Conservation (phyloP, 73 alveolate genomes). For the Paramecium pentaurelia region DNA sequence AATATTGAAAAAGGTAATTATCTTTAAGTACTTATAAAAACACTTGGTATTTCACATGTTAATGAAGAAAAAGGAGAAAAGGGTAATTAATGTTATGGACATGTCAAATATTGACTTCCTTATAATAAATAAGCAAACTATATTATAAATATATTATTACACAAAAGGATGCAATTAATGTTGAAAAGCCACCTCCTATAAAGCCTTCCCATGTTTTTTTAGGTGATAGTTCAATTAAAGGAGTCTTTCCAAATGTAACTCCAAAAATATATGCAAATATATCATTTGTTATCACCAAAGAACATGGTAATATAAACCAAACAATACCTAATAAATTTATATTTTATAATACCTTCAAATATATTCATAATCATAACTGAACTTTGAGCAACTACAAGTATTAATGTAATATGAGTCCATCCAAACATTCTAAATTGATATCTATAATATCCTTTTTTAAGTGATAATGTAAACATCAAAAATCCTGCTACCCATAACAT, state of each 20-base stretch:
- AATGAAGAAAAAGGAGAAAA: constrained; percentile 70
- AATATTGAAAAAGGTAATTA: constrained; percentile 47
- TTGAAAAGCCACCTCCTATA: constrained; percentile 73
- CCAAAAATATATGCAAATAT: constrained; percentile 92
- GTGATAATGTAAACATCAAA: constrained; percentile 75
- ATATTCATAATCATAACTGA: constrained; percentile 83
- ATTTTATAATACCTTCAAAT: constrained; percentile 75
- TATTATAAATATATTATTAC: background rate
- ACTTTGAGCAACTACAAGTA: constrained; percentile 75
- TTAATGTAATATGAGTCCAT: constrained; percentile 61
- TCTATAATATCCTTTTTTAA: constrained; percentile 63
- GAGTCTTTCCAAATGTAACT: constrained; percentile 87
- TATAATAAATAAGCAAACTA: constrained; percentile 65
- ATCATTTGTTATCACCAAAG: constrained; percentile 89
- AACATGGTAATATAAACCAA: constrained; percentile 95
- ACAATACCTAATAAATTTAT: constrained; percentile 32
- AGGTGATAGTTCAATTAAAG: constrained; percentile 91
- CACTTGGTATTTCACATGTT: constrained; percentile 71
- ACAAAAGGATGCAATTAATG: constrained; percentile 44
- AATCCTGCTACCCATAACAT: constrained; percentile 81
- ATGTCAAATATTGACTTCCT: constrained; percentile 62
- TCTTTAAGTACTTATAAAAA: background rate
- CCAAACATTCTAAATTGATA: constrained; percentile 69
- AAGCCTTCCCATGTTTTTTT: constrained; percentile 99
- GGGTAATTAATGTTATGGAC: constrained; percentile 74